Evolutionary conservation across 345 rosid species (phyloP), one percentile per base, ranked within the genome.

Genomic region (Eutrema yunnanense): DNA sequence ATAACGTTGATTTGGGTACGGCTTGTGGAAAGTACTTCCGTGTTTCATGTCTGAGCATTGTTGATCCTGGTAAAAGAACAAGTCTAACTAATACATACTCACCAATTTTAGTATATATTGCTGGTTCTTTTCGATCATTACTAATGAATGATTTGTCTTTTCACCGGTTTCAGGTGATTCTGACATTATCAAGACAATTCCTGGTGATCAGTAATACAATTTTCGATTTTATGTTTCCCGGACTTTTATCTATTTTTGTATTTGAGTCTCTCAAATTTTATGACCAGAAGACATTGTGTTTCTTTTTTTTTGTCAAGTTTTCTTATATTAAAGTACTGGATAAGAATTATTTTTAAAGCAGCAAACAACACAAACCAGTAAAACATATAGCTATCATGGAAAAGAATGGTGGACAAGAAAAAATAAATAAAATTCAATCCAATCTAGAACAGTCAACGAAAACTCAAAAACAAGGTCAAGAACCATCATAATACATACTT

Each of bases 1-100:
- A 86, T 66, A 90, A 90, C 34, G 90, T 86, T 10, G 92, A 87
- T 64, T 68, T 90, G 73, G 92, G 92, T 11, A 87, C 92, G 37
- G 90, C 92, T 34, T 89, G 92, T 0, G 96, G 96, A 26, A 87
- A 89, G 84, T 83, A 84, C 71, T 89, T 77, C 80, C 85, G 96
- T 12, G 92, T 87, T 6, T 87, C 89, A 29, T 89, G 92, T 80
- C 76, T 89, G 76, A 86, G 96, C 79, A 76, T 86, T 41, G 62
- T 87, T 3, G 90, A 87, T 72, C 82, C 88, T 46, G 89, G 96
- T 89, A 65, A 74, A 3, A 13, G 4, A 32, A 16, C 50, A 6
- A 13, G 3, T 2, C 26, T 6, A 48, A 22, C 42, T 19, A 37
- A 0, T 50, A 53, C 11, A 14, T 8, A 54, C 9, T 9, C 32